Base-by-base conservation (phyloP, 1,284 basidiomycete species). In the Schizopora paradoxa region DNA sequence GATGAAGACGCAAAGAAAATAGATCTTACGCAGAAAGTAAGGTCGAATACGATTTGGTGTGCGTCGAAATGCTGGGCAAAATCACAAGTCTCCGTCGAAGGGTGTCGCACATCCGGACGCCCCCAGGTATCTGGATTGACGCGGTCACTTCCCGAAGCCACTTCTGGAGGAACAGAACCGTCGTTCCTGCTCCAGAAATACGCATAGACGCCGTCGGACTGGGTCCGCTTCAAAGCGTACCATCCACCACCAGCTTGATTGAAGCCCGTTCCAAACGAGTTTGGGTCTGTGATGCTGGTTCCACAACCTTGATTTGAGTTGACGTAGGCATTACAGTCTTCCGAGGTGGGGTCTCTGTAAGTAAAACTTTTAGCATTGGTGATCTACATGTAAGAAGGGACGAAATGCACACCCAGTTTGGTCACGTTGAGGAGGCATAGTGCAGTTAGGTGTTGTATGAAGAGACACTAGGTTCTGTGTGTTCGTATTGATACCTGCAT, bases 301-400 rank as follows among this genome's bases (percentile, higher is more conserved):
- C 64, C 64, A 53, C 70, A 71, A 2, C 67, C 68, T 26, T 59
- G 55, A 50, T 70, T 68, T 40, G 57, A 54, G 41, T 63, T 62
- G 10, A 56, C 47, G 32, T 58, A 55, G 5, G 66, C 67, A 32
- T 62, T 61, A 48, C 68, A 70, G 33, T 60, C 56, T 22, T 51
- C 57, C n/a, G 19, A 46, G 2, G n/a, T 38, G 37, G 23, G 34
- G 6, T 7, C 10, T 11, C 43, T 51, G 33, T 29, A 51, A 4
- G 1, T 29, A 7, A 18, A n/a, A n/a, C n/a, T n/a, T n/a, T n/a
- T n/a, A n/a, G n/a, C 3, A 22, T 11, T 13, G 10, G 21, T 26
- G 6, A 10, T 11, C 18, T 36, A 3, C 5, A 33, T 28, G 5
- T 11, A 27, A 32, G 16, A 13, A 22, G 8, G 37, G 14, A 18